Base-by-base conservation (phyloP, 768 basidiomycete genomes). In the Mrakia gelida region DNA sequence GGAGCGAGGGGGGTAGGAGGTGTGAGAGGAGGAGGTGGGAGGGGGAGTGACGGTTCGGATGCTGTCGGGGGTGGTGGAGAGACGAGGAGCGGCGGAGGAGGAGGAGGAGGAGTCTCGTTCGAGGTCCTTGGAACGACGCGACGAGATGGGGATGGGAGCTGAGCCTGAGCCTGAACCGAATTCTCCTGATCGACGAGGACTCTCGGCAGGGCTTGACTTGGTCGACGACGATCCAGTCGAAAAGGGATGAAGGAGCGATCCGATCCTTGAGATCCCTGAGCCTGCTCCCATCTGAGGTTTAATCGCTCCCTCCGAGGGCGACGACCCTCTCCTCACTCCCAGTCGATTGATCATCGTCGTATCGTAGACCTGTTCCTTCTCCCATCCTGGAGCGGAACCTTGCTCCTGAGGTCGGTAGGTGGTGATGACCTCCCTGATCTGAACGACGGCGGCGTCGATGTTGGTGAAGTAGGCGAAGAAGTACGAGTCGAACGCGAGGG, bases 401-500 rank as follows among this genome's bases (percentile, higher is more conserved):
- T 75, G 11, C 80, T 81, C 16, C 54, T 65, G n/a, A 82, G 54
- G 45, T 74, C 82, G 74, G 78, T 80, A 80, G 45, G 85, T 84
- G 75, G 91, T 89, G 49, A 97, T 89, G 16, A 89, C 90, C 79
- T 90, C 89, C 43, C 92, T 90, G 78, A 98, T 95, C 83, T 91
- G 89, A 61, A 91, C 90, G 75, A 95, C 86, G 1, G 94, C 92
- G 52, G 84, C 87, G 10, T 91, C 87, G 54, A 94, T 87, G 84
- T 95, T 89, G 80, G 90, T 90, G 84, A 98, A 97, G 84, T 97
- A 98, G 21, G 95, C 94, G 82, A 96, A 96, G 85, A 96, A 97
- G 81, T 90, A 91, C 80, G 90, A 89, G 78, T 92, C 92, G 70
- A 71, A 86, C 85, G 28, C 56, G 30, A 68, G 52, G 15, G 70